These are phyloP conservation scores for Balamuthia mandrillaris DNA, from an alignment of 208 protist species.

Conservation along the genomic window DNA sequence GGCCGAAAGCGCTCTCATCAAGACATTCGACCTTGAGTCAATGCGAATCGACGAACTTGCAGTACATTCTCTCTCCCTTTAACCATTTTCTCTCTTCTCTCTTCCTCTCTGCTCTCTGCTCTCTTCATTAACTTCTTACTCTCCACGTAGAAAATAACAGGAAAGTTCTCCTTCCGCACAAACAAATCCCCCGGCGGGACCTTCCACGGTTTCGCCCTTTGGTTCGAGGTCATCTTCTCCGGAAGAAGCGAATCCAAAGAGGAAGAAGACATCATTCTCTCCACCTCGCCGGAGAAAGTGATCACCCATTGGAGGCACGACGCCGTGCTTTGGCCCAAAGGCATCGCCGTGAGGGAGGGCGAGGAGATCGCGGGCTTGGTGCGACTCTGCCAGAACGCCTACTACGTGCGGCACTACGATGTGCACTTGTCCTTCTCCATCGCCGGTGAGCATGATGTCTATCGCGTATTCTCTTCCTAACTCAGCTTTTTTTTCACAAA, in stretches of 20 bases:
- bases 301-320: too few relatives aligned
- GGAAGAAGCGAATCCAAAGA: not conserved
- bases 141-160: not conserved
- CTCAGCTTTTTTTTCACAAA: too few relatives aligned
- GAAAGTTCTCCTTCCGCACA: too few relatives aligned
- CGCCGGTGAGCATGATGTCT: too few relatives aligned
- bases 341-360: too few relatives aligned
- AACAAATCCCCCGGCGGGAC: too few relatives aligned
- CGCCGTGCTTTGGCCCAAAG: too few relatives aligned
- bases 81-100: not conserved
- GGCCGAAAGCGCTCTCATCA: not conserved
- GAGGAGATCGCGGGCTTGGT: too few relatives aligned
- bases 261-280: slow-evolving; percentile 7
- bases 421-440: too few relatives aligned
- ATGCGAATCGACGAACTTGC: not conserved
- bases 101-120: not conserved
- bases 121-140: not conserved
- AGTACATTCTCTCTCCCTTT: not conserved
- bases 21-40: not conserved
- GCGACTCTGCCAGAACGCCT: too few relatives aligned
- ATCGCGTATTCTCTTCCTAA: too few relatives aligned
- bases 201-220: not conserved
- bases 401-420: too few relatives aligned
- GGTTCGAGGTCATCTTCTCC: slow-evolving; percentile 16
- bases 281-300: not conserved